These are phyloP conservation scores for Plasmodium fragile DNA, from an alignment of 169 alveolate species.

Conservation along the genomic window DNA sequence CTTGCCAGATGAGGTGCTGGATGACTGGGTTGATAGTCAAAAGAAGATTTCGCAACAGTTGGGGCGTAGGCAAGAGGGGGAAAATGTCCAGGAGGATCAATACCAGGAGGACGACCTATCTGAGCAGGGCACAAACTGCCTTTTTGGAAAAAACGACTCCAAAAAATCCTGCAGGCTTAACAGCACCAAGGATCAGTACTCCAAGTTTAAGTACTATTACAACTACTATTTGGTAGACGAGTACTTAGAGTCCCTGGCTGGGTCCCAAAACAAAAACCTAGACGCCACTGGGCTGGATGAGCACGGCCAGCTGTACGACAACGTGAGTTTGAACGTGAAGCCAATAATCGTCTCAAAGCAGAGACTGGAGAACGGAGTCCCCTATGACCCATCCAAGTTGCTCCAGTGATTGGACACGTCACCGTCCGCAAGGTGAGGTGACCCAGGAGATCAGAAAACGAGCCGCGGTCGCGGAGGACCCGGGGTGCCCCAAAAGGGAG, in stretches of 20 bases:
- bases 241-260: slow-evolving; percentile 45
- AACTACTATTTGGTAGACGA: slow-evolving; percentile 75
- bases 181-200: slow-evolving; percentile 34
- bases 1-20: slow-evolving; percentile 31
- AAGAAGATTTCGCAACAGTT: slow-evolving; percentile 25
- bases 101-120: not conserved
- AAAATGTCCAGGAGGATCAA: not conserved
- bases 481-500: not conserved
- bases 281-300: slow-evolving; percentile 74
- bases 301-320: slow-evolving; percentile 66
- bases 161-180: not conserved
- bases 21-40: slow-evolving; percentile 54
- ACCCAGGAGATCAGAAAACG: not conserved
- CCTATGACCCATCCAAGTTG: slow-evolving; percentile 53
- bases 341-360: slow-evolving; percentile 59
- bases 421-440: not conserved
- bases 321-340: slow-evolving; percentile 59
- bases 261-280: slow-evolving; percentile 56
- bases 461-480: not conserved
- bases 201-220: slow-evolving; percentile 67
- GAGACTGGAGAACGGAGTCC: slow-evolving; percentile 67
- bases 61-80: not conserved
- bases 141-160: not conserved
- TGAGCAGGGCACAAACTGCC: not conserved
- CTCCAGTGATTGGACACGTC: slow-evolving; percentile 15